Evolutionary conservation across 2,329 filamentous ascomycete species (phyloP).

Genomic region (Ceratocystis lukuohia): DNA sequence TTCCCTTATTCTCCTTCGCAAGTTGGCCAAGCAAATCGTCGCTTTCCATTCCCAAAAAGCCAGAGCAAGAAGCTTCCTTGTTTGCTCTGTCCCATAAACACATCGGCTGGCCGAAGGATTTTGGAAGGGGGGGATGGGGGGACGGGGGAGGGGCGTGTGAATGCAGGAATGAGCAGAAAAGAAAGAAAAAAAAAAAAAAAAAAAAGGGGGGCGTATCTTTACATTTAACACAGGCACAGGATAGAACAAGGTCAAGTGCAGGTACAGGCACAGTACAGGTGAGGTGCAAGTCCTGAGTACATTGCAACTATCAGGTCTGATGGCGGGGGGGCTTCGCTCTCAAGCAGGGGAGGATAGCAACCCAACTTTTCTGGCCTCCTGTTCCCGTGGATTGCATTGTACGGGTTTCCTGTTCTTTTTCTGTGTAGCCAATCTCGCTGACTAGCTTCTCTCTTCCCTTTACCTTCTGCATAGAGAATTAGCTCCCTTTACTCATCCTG

Average conservation of each 20-base stretch:
- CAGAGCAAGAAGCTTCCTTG: background rate
- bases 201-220: background rate
- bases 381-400: background rate
- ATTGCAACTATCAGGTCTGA: background rate
- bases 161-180: background rate
- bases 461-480: no score
- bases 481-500: no score
- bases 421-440: no score
- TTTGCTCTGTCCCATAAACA: conserved; percentile 4
- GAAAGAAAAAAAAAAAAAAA: no score
- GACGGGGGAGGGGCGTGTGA: background rate
- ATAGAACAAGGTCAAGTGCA: no score
- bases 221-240: background rate
- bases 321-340: background rate
- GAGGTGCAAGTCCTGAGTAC: background rate
- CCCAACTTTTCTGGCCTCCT: background rate
- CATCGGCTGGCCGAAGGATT: background rate
- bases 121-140: background rate
- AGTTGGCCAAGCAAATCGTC: background rate
- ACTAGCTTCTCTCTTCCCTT: no score
- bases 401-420: background rate
- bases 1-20: background rate
- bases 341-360: no score
- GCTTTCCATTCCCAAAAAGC: background rate
- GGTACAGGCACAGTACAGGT: background rate